Percentiles rank a stretch among this genome's conserved stretches.
Evolutionary conservation across 805 yeast species (phyloP).

Genomic region (Sugiyamaella boreocaroliniensis): DNA sequence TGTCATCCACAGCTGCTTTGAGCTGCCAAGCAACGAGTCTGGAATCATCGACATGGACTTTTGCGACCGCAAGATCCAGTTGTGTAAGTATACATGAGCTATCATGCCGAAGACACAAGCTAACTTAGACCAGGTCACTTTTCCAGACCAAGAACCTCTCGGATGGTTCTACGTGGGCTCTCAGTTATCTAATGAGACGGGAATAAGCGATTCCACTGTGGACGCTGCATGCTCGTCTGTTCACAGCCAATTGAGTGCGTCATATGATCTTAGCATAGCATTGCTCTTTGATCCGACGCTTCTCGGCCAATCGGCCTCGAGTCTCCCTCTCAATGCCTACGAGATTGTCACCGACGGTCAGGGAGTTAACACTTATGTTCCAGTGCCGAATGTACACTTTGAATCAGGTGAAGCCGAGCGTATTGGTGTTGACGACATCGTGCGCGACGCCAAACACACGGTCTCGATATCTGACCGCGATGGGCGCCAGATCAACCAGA

Average conservation of each 20-base stretch:
- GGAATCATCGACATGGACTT: conserved; percentile 22
- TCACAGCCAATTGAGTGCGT: neutral
- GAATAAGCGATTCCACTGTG: neutral
- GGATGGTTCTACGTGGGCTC: conserved; percentile 30
- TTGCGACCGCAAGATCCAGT: conserved; percentile 20
- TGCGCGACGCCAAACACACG: conserved; percentile 11
- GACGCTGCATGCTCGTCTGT: neutral
- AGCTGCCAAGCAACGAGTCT: conserved; percentile 16
- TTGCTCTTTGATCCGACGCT: conserved; percentile 18
- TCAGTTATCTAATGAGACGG: neutral
- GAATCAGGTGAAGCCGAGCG: conserved; percentile 27
- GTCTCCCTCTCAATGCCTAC: conserved; percentile 22
- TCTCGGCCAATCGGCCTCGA: conserved; percentile 1
- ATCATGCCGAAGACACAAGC: neutral
- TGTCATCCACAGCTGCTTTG: conserved; percentile 30
- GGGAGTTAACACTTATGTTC: conserved; percentile 12
- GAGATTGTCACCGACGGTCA: conserved; percentile 15
- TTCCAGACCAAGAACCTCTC: conserved; percentile 28
- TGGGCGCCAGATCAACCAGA: neutral
- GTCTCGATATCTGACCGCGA: neutral
- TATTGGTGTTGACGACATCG: conserved; percentile 27
- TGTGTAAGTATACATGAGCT: conserved; percentile 18
- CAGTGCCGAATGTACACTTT: conserved; percentile 19
- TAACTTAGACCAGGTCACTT: conserved; percentile 22
- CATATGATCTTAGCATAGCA: conserved; percentile 16